Base-by-base conservation (phyloP, 805 yeast species). In the Scheffersomyces spartinae region DNA sequence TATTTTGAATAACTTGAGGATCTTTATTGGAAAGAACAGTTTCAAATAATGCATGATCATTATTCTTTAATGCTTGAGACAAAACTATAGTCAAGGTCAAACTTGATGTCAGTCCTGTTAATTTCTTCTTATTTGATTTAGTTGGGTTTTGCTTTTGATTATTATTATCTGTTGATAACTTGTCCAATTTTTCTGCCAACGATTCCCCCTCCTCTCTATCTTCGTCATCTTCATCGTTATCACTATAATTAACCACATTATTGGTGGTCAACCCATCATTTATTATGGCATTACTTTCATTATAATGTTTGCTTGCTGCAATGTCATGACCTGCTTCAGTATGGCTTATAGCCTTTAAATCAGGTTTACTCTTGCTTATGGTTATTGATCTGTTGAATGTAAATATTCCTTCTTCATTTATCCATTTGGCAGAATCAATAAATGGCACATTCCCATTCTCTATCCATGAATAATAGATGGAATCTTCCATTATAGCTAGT, bases 21-120 rank as follows among this genome's bases (percentile, higher is more conserved):
- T 71, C 75, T 24, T 61, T 57, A 38, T 68, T 68, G 31, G 52
- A 52, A 35, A 91, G 62, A 8, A 94, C 94, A 3, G 83, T 72
- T 49, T 91, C 97, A 34, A 91, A 62, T 29, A 91, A 60, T 7
- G 91, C 59, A 41, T 76, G 85, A 47, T 91, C 99, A 42, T 81
- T 82, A 12, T 93, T 75, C 40, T 72, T 75, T 34, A 91, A 63
- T 0, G 98, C 88, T 55, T 91, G 98, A 9, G 86, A 63, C 23
- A 91, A 61, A n/a, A 91, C 71, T 1, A 80, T 74, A 2, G 95
- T 72, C 32, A 86, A 68, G 2, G 95, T 73, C n/a, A n/a, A n/a
- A n/a, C n/a, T n/a, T n/a, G n/a, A n/a, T n/a, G n/a, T n/a, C n/a
- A n/a, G n/a, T 1, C 51, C 47, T 9, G 61, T 47, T n/a, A 21